Evolutionary conservation across 305 asterid species (phyloP).

Genomic region (Coffea humblotiana): DNA sequence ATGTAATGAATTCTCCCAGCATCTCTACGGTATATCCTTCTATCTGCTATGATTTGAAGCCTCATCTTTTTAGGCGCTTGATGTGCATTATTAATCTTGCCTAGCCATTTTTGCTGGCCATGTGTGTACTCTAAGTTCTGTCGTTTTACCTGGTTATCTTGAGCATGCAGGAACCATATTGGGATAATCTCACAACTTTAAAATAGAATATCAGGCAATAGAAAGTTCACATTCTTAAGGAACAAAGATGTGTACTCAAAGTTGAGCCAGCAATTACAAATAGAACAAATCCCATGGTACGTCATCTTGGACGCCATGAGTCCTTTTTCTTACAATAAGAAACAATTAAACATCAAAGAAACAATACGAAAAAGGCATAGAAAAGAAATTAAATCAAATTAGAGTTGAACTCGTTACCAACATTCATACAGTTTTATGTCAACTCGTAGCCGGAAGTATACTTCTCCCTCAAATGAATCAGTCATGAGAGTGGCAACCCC

Average conservation of each 20-base stretch:
- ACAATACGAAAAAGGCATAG: not conserved
- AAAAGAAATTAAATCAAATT: not conserved
- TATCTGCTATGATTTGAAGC: no score
- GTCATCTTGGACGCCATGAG: not conserved
- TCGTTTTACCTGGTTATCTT: no score
- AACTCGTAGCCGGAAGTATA: constrained; percentile 46
- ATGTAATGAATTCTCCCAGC: no score
- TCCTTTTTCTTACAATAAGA: not conserved
- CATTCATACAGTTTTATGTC: constrained; percentile 48
- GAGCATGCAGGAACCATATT: no score
- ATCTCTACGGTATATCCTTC: no score
- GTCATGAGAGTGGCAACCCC: constrained; percentile 51
- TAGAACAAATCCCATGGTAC: not conserved
- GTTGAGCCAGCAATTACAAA: not conserved
- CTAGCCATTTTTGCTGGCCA: no score
- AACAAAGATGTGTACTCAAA: not conserved
- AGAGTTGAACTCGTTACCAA: constrained; percentile 19
- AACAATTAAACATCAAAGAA: not conserved
- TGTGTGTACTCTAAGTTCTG: no score
- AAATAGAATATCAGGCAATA: not conserved
- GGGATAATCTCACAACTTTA: not conserved
- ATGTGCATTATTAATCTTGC: no score
- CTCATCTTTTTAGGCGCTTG: no score
- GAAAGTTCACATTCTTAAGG: not conserved
- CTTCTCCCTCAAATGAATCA: constrained; percentile 50